Conservation (phyloP, 345 rosid species). For the Dimocarpus longan region DNA sequence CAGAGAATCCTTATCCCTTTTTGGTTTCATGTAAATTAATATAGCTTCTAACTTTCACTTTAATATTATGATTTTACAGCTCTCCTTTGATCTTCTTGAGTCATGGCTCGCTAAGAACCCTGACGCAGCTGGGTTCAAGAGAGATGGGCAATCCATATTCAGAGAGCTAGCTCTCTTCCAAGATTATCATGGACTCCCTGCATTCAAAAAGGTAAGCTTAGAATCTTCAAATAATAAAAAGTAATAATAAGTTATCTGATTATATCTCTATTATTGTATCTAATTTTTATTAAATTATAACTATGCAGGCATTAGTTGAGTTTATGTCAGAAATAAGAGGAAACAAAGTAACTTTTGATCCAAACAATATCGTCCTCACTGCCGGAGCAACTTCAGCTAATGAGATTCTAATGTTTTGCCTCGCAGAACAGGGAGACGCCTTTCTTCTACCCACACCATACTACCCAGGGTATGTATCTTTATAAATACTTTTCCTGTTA, state of each 20-base stretch:
- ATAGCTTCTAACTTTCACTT: not conserved
- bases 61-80: constrained; percentile 33
- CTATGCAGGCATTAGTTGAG: constrained; percentile 64
- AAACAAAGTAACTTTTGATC: constrained; percentile 63
- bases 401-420: constrained; percentile 77
- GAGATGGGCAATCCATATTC: constrained; percentile 65
- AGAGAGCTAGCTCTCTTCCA: constrained; percentile 85
- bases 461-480: constrained; percentile 68
- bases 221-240: not conserved
- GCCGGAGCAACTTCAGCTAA: constrained; percentile 90
- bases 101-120: constrained; percentile 72
- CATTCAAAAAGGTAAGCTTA: constrained; percentile 58
- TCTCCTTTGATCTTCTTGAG: constrained; percentile 72
- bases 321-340: constrained; percentile 88
- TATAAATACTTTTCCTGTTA: constrained; percentile 22
- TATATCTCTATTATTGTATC: not conserved
- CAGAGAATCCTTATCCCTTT: too few relatives aligned
- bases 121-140: constrained; percentile 60
- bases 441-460: constrained; percentile 83
- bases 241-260: not conserved
- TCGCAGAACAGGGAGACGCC: constrained; percentile 77
- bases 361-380: constrained; percentile 59
- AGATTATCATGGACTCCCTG: constrained; percentile 77
- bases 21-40: not conserved
- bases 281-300: not conserved